Evolutionary conservation across 176 grass and related monocot genomes (phyloP), one percentile per base, ranked within the genome.

Genomic region (Metroxylon sagu): DNA sequence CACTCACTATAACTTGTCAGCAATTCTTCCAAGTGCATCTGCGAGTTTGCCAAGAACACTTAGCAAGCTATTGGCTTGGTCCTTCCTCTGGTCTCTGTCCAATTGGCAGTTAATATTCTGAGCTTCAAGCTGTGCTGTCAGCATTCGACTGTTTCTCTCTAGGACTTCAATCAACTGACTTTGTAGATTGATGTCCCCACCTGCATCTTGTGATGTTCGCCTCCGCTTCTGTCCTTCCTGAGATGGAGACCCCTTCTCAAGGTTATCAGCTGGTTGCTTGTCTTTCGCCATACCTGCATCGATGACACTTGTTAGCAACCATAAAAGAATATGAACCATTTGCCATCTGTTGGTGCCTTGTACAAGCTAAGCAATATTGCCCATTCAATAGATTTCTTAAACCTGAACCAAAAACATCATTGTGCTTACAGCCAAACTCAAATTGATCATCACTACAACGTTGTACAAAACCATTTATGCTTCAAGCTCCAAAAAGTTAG

Each of bases 21-120:
- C 87, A 39, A 97, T 97, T 78, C 73, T 91, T 61, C 84, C 78
- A 60, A 97, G 84, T n/a, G 84, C 84, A 60, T 97, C 93, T 0
- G 93, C 87, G 1, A 97, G 81, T 30, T 76, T 85, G 60, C 85
- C 77, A n/a, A 97, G 87, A 35, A 97, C 78, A 16, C 62, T 67
- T 50, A 85, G 73, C 52, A 97, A 70, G 76, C 84, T 80, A 56
- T 75, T 75, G 14, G 76, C 74, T 56, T 97, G 84, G 30, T 91
- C 81, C 57, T 74, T 80, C 75, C 81, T 91, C 48, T 91, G 81
- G 60, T 91, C 93, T 64, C 87, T 84, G 74, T 97, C 93, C 8
- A 88, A 75, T 76, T 80, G 81, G 19, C 63, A 80, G 65, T 97
- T 91, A 31, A 53, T 6, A 62, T 97, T 91, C 57, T 97, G 84